These are phyloP conservation scores for Serendipita vermifera DNA, from an alignment of 768 basidiomycete species.

Conservation along the genomic window DNA sequence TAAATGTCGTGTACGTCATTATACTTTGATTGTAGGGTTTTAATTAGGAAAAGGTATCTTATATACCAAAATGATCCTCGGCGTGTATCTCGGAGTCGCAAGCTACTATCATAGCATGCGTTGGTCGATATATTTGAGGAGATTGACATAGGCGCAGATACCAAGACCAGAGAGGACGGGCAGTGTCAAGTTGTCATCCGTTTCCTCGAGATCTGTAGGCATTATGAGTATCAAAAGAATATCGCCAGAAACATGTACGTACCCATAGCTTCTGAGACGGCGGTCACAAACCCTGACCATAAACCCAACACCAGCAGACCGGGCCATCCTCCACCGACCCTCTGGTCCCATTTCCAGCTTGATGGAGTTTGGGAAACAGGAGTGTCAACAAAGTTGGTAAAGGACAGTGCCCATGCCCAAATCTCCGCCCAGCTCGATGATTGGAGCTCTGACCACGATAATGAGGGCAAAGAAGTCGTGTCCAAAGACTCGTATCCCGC, in stretches of 20 bases:
- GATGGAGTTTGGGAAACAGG: not conserved
- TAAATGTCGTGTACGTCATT: too few relatives aligned
- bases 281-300: constrained; percentile 65
- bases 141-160: constrained; percentile 35
- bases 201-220: constrained; percentile 55
- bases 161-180: constrained; percentile 76
- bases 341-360: constrained; percentile 20
- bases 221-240: not conserved
- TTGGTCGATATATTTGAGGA: not conserved
- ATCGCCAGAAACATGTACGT: constrained; percentile 21
- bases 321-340: constrained; percentile 30
- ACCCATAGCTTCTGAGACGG: constrained; percentile 85
- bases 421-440: not conserved
- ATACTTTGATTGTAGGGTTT: too few relatives aligned
- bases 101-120: not conserved
- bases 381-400: not conserved
- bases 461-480: not conserved
- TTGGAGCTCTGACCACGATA: not conserved
- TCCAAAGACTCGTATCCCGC: constrained; percentile 18
- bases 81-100: not conserved
- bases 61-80: not conserved
- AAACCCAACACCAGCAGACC: constrained; percentile 46
- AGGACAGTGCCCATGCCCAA: not conserved
- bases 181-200: constrained; percentile 84
- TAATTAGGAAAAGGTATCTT: too few relatives aligned